Conservation (phyloP, 2,329 filamentous ascomycete species). For the Fusarium floridanum region DNA sequence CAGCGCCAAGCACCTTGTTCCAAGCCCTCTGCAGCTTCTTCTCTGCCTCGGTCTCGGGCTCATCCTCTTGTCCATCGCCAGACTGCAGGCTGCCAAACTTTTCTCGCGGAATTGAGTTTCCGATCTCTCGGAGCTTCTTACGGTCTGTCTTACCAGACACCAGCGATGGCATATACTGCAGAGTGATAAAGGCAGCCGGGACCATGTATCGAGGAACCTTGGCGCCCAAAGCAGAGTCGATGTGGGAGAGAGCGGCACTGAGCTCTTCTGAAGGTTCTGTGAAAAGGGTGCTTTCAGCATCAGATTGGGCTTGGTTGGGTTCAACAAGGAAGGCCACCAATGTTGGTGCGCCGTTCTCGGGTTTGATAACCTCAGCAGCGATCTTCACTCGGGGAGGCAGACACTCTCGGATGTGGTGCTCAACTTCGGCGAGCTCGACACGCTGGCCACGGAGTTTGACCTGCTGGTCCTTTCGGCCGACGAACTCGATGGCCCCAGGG, state of each 20-base stretch:
- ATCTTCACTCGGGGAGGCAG: slow-evolving; percentile 57
- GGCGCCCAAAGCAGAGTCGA: slow-evolving; percentile 50
- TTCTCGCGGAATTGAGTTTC: background rate
- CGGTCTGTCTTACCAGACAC: slow-evolving; percentile 65
- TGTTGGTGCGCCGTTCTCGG: slow-evolving; percentile 45
- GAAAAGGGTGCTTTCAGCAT: slow-evolving; percentile 28
- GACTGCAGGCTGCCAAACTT: background rate
- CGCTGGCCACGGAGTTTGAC: slow-evolving; percentile 73
- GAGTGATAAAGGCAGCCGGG: slow-evolving; percentile 60
- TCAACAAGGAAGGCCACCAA: slow-evolving; percentile 32
- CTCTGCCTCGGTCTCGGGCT: background rate
- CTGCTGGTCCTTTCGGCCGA: slow-evolving; percentile 71
- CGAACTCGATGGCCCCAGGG: background rate
- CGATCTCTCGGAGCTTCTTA: background rate
- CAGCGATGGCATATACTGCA: slow-evolving; percentile 60
- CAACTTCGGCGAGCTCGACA: slow-evolving; percentile 60
- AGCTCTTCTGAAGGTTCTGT: slow-evolving; percentile 49
- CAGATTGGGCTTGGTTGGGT: background rate
- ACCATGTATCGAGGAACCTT: slow-evolving; percentile 62
- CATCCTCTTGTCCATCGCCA: background rate
- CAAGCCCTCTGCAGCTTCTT: slow-evolving; percentile 46
- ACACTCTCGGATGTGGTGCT: slow-evolving; percentile 58
- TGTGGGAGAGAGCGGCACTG: slow-evolving; percentile 36
- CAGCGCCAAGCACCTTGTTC: slow-evolving; percentile 53
- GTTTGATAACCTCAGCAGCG: slow-evolving; percentile 51